phyloP scores from a whole-genome alignment of 441 rosid genomes.

The Corymbia calophylla region DNA sequence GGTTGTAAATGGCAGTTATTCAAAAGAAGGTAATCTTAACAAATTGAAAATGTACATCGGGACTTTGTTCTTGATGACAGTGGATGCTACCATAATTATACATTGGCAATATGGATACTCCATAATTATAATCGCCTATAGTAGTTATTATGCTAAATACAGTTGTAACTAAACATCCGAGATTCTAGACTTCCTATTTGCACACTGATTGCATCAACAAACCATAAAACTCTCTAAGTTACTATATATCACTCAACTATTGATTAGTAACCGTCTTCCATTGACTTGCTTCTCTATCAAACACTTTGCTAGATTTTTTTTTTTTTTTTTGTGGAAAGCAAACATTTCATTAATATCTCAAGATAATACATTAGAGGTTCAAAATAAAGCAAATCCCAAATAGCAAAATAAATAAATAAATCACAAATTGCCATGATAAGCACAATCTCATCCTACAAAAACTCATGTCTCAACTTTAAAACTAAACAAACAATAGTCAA shows the following conservation, averaged over 20 bases:
- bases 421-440: not conserved
- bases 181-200: not conserved
- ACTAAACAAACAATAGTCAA: rapidly evolving
- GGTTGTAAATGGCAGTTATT: rapidly evolving
- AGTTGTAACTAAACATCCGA: not conserved
- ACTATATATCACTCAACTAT: not conserved
- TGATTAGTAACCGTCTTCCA: not conserved
- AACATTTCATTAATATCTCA: not conserved
- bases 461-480: not conserved
- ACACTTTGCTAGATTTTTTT: not conserved
- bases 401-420: not conserved
- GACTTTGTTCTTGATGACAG: not conserved
- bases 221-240: rapidly evolving
- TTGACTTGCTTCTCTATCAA: not conserved
- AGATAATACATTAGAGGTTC: not conserved
- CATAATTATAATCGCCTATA: not conserved
- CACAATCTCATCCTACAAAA: not conserved
- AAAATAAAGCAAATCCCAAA: not conserved
- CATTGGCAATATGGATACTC: rapidly evolving
- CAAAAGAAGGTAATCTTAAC: rapidly evolving
- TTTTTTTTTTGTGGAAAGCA: not conserved
- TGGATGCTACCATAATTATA: not conserved
- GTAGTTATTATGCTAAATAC: not conserved
- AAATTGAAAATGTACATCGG: not conserved
- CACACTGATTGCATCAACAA: rapidly evolving